Evolutionary conservation across 805 yeast genomes (phyloP).

Genomic region (Myxozyma sirexii): DNA sequence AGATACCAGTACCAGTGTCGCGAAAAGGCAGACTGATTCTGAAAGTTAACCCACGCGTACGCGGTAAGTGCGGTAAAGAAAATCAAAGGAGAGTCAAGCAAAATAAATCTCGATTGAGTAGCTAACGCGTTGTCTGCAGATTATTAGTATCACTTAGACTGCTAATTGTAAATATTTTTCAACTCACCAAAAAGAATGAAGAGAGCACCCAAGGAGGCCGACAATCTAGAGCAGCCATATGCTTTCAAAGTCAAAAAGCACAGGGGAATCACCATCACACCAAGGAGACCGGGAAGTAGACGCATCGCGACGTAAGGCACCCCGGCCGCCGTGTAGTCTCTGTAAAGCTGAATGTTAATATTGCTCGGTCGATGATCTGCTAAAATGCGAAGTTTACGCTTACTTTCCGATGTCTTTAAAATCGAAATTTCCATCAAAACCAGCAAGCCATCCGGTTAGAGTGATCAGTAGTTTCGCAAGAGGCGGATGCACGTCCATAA

Average conservation of each 20-base stretch:
- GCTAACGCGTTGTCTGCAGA: slow-evolving; percentile 56
- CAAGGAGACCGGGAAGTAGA: slow-evolving; percentile 57
- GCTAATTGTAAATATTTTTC: neutral
- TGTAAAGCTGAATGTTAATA: neutral
- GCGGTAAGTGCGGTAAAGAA: slow-evolving; percentile 51
- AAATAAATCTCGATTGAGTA: slow-evolving; percentile 60
- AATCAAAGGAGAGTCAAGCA: slow-evolving; percentile 51
- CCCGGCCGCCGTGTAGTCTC: slow-evolving; percentile 44
- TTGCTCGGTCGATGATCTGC: neutral
- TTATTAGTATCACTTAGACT: neutral
- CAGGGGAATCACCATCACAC: slow-evolving; percentile 56
- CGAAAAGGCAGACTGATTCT: slow-evolving; percentile 50
- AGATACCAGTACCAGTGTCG: slow-evolving; percentile 58
- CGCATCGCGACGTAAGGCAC: slow-evolving; percentile 62
- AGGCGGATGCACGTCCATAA: slow-evolving; percentile 76
- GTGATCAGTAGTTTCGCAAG: slow-evolving; percentile 63
- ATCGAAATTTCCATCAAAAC: slow-evolving; percentile 54
- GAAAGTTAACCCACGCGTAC: slow-evolving; percentile 55
- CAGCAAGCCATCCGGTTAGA: slow-evolving; percentile 54
- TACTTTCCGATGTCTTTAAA: slow-evolving; percentile 50
- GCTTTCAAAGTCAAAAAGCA: slow-evolving; percentile 59
- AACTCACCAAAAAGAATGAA: slow-evolving; percentile 53
- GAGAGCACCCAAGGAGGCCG: slow-evolving; percentile 55
- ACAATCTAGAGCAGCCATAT: slow-evolving; percentile 54
- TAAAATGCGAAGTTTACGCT: neutral